A percentile compares a stretch with the other conserved stretches of the same genome.
phyloP scores from a whole-genome alignment of 768 basidiomycete species.

The Leucosporidium creatinivorum region DNA sequence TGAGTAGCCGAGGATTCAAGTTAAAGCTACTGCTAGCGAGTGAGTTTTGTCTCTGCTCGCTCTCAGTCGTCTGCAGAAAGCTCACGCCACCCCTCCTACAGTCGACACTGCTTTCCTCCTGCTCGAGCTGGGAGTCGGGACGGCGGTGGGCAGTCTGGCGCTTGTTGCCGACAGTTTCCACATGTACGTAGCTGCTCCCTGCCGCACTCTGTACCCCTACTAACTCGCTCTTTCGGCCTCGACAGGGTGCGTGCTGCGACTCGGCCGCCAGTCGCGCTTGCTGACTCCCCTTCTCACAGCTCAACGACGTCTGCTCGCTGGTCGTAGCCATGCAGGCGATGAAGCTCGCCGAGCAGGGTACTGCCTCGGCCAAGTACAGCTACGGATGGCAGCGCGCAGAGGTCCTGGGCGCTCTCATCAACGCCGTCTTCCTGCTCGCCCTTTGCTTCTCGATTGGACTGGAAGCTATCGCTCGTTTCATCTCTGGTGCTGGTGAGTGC shows the following conservation, averaged over 20 bases:
- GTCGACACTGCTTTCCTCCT: slow-evolving; percentile 83
- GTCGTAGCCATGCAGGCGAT: slow-evolving; percentile 93
- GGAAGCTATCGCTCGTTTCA: slow-evolving; percentile 86
- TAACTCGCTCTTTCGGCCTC: neutral
- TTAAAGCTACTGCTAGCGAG: slow-evolving; percentile 27
- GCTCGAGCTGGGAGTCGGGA: slow-evolving; percentile 73
- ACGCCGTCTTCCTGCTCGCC: slow-evolving; percentile 93
- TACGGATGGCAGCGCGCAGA: slow-evolving; percentile 97
- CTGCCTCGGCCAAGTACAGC: slow-evolving; percentile 63
- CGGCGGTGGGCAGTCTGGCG: slow-evolving; percentile 37
- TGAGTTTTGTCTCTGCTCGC: no score
- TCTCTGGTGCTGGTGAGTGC: slow-evolving; percentile 64
- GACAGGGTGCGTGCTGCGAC: neutral
- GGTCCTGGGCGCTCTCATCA: slow-evolving; percentile 61
- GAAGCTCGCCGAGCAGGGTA: slow-evolving; percentile 62
- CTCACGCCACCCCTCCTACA: neutral
- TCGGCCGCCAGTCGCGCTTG: neutral
- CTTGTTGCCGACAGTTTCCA: slow-evolving; percentile 96
- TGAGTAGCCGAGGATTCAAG: slow-evolving; percentile 27
- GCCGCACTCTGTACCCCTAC: neutral
- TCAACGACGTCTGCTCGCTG: slow-evolving; percentile 78
- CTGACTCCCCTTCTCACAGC: slow-evolving; percentile 19
- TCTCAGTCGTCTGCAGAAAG: neutral
- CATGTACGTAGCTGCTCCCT: slow-evolving; percentile 51
- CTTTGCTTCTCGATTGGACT: slow-evolving; percentile 92